phyloP scores from a whole-genome alignment of 805 yeast species.

The Blastobotrys robertii region DNA sequence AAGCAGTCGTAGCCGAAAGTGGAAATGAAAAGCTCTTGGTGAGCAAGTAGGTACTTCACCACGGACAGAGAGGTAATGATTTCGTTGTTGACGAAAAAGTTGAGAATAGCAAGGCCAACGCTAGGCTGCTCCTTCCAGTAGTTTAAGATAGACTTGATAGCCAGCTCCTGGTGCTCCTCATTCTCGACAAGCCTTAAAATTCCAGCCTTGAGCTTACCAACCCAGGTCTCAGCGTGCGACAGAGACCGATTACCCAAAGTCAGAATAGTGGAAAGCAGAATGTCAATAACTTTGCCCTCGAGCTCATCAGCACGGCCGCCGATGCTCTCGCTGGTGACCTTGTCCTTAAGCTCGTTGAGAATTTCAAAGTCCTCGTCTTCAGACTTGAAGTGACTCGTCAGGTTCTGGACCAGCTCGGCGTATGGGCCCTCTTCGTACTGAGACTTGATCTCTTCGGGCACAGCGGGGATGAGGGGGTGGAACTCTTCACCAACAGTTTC shows the following conservation, averaged over 20 bases:
- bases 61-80: slow-evolving; percentile 35
- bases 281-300: slow-evolving; percentile 42
- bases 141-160: slow-evolving; percentile 46
- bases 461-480: slow-evolving; percentile 33
- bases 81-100: slow-evolving; percentile 39
- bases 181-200: slow-evolving; percentile 26
- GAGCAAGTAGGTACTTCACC: slow-evolving; percentile 35
- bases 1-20: no score
- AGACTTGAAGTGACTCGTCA: slow-evolving; percentile 24
- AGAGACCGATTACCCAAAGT: slow-evolving; percentile 83
- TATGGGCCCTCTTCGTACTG: slow-evolving; percentile 33
- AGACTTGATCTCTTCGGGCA: slow-evolving; percentile 30
- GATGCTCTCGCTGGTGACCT: slow-evolving; percentile 21
- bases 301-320: slow-evolving; percentile 29
- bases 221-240: slow-evolving; percentile 58
- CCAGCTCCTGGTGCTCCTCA: slow-evolving; percentile 28
- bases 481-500: slow-evolving; percentile 61
- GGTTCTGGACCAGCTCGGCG: slow-evolving; percentile 27
- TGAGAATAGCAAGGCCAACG: slow-evolving; percentile 51
- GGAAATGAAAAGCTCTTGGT: slow-evolving; percentile 16
- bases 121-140: slow-evolving; percentile 61
- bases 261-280: slow-evolving; percentile 62
- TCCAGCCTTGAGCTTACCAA: slow-evolving; percentile 32
- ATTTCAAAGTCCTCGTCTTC: slow-evolving; percentile 2
- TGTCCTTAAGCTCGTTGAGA: slow-evolving; percentile 13